phyloP scores from a whole-genome alignment of 768 basidiomycete genomes.

The Tylopilus plumbeoviolaceoides region DNA sequence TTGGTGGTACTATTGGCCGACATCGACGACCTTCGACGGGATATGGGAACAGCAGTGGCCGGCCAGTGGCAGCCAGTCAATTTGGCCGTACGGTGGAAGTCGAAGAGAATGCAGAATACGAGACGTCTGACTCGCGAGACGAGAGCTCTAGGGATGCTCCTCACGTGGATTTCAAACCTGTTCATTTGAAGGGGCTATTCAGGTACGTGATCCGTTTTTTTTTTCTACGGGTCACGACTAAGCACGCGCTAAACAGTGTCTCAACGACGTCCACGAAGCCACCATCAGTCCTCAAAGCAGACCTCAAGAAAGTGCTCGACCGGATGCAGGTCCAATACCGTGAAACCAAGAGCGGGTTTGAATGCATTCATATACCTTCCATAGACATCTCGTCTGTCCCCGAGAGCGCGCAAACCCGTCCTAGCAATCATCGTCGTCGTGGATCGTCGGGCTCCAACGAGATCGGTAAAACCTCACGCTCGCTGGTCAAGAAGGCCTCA shows the following conservation, averaged over 20 bases:
- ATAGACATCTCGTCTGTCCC: constrained; percentile 84
- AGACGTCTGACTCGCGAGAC: constrained; percentile 33
- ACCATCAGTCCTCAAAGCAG: constrained; percentile 72
- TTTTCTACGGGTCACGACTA: no score
- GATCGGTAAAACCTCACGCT: constrained; percentile 45
- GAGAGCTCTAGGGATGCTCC: constrained; percentile 47
- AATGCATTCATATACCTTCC: constrained; percentile 93
- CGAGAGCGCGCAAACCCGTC: constrained; percentile 31
- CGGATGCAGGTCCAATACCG: constrained; percentile 95
- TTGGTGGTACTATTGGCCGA: constrained; percentile 60
- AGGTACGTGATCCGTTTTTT: constrained; percentile 47
- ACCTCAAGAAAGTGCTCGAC: constrained; percentile 83
- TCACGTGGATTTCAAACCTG: constrained; percentile 75
- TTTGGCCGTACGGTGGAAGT: constrained; percentile 52
- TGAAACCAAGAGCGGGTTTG: constrained; percentile 86
- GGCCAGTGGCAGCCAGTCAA: constrained; percentile 37
- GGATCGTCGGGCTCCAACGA: constrained; percentile 52
- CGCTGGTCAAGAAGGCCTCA: constrained; percentile 68
- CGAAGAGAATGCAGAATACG: constrained; percentile 44
- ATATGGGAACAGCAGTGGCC: constrained; percentile 34
- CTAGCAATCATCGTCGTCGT: constrained; percentile 38
- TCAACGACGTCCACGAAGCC: constrained; percentile 93
- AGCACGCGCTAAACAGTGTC: constrained; percentile 56
- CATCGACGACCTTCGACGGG: constrained; percentile 71
- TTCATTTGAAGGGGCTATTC: constrained; percentile 94